Evolutionary conservation across 345 rosid species (phyloP), one percentile per base, ranked within the genome.

Genomic region (Nephelium lappaceum): DNA sequence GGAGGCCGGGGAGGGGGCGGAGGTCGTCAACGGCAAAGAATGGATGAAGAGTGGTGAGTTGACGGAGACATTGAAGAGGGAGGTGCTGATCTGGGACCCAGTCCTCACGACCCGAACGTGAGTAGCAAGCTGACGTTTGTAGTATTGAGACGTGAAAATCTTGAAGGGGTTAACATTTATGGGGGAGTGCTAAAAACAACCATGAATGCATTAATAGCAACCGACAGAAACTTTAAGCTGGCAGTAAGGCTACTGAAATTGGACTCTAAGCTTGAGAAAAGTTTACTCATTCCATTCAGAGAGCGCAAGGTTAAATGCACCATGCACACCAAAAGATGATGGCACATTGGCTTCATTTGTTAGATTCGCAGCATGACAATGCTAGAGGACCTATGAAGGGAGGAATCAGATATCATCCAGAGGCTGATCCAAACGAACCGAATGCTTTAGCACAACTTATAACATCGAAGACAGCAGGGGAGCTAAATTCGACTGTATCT

Each of bases 401-500:
- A 74, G 99, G 98, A 62, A 96, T 96, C 85, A 86, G 99, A 94
- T 94, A 91, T 81, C 99, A 96, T 74, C 99, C 93, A 2, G 97
- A 96, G 98, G 98, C 93, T 41, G 99, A 96, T 73, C 99, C 97
- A 5, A 97, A 93, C 84, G 97, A 96, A 84, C 97, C 94, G 73
- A 94, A 96, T 83, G 98, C 99, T 8, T 84, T 96, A 62, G 98
- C 98, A 21, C 98, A 96, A 58, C 91, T 96, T 0, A 96, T 96
- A 98, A 96, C 99, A 60, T 96, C 98, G 98, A 96, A 96, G 86
- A 96, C 97, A n/a, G 98, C 98, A 14, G 97, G n/a, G 98, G 97
- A 27, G 98, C 99, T 57, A 96, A 96, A 87, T 31, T 31, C 36
- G 2, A 31, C 36, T 31, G 36, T 31, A 31, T 31, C 36, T 31